These are phyloP conservation scores for Pelargonium hybrid DNA, from an alignment of 441 rosid genomes.

Conservation along the genomic window DNA sequence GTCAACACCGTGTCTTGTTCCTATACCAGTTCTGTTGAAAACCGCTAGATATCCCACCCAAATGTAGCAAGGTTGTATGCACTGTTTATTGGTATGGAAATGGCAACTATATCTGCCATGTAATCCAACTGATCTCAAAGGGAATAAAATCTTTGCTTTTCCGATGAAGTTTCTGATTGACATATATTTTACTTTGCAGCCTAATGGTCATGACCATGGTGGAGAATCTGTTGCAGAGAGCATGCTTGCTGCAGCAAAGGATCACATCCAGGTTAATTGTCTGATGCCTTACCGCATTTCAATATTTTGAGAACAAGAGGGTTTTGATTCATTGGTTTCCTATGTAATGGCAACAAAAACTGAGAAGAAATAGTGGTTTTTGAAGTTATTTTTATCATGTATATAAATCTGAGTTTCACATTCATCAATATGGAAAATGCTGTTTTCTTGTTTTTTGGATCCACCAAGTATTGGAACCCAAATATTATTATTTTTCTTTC, in stretches of 20 bases:
- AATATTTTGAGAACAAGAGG: slow-evolving; percentile 1
- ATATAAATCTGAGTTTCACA: not conserved
- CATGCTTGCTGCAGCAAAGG: slow-evolving; percentile 76
- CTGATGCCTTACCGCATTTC: slow-evolving; percentile 8
- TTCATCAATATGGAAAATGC: not conserved
- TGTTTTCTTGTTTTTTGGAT: not conserved
- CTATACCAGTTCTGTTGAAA: not conserved
- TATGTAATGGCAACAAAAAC: not conserved
- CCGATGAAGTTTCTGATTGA: not conserved
- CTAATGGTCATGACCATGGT: slow-evolving; percentile 84
- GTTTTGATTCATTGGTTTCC: not conserved
- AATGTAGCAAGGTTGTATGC: not conserved
- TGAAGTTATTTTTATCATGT: slow-evolving; percentile 6
- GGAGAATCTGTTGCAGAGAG: slow-evolving; percentile 48
- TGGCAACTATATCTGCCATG: not conserved
- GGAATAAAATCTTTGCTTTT: not conserved
- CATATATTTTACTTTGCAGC: slow-evolving; percentile 27
- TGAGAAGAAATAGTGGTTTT: not conserved
- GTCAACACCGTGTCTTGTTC: not conserved
- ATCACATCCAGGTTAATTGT: slow-evolving; percentile 73
- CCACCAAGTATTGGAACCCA: not conserved
- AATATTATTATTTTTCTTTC: not conserved
- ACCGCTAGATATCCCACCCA: not conserved
- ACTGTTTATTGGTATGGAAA: not conserved
- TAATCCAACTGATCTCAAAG: not conserved